Base-by-base conservation (phyloP, 441 rosid genomes). In the Euphorbia celastroides region DNA sequence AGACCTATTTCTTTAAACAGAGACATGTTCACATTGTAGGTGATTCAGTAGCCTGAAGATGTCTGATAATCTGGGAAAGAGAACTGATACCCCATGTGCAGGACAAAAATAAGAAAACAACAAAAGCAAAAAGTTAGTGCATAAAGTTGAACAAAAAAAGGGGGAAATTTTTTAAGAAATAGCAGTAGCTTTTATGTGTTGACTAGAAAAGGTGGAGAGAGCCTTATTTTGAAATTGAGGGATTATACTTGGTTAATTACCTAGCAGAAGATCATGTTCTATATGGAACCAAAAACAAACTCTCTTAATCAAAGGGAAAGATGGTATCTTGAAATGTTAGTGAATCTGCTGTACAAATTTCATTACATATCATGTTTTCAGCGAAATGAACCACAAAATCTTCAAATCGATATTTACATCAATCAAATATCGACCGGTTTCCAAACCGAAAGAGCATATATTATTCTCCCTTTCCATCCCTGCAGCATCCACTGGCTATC, bases 381-480 rank as follows among this genome's bases (percentile, higher is more conserved):
- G 20, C 50, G 13, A 60, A 20, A 59, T 59, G 46, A 59, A 59
- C 17, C 14, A 41, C 25, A 1, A 17, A 38, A 60, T 34, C 20
- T 38, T 19, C 22, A 26, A 12, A 31, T 34, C 38, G 7, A 34
- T 3, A 3, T 17, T 1, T 1, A 14, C 34, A 5, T 46, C 51
- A 56, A 26, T 62, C 67, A 34, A 12, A 16, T 48, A 48, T 70
- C 59, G 2, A 70, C 76, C 60, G 92, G 85, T 57, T 80, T 78
- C 90, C 87, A 83, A 54, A 72, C 67, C 38, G 92, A 88, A 62
- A 94, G 82, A 54, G 89, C 97, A 73, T 70, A 83, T 0, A 86
- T 60, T 66, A 79, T 86, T 51, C 93, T 79, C 7, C 98, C 98
- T 69, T 89, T 93, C 97, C 97, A 93, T 22, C 97, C 98, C 57